Base-by-base conservation (phyloP, 2,329 filamentous ascomycete species). In the Xylaria sp. region DNA sequence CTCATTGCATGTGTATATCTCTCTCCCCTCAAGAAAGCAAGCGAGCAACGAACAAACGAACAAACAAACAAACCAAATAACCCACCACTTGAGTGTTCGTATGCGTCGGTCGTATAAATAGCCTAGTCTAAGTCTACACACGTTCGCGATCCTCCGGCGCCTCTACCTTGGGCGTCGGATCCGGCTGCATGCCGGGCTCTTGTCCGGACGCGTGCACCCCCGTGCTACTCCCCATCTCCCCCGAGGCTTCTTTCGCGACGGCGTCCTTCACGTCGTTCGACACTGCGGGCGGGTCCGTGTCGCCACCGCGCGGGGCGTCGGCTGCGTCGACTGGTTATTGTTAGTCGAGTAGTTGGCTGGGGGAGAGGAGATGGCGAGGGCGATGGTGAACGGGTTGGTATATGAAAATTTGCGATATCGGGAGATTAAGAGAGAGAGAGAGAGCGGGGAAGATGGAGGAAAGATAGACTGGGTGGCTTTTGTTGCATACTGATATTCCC, bases 121-220 rank as follows among this genome's bases (percentile, higher is more conserved):
- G n/a, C n/a, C n/a, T n/a, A n/a, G n/a, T n/a, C n/a, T n/a, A n/a
- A n/a, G n/a, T n/a, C 41, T 45, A 45, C 20, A 23, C 23, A 6
- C 41, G 18, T 20, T 23, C 43, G 1, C 43, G n/a, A 23, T 23
- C 43, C 43, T 23, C 18, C 12, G 28, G 60, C 10, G 45, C 82
- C 80, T 87, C 87, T 62, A 84, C 82, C 76, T 85, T 84, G 61
- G 78, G 75, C 56, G 80, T 81, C 20, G 80, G 79, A 72, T 83
- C 83, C 48, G 78, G 75, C 20, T 77, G 76, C 60, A 72, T 69
- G 50, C 73, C 78, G 1, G 77, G 74, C 65, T 82, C 80, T 69
- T 81, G 77, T 46, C 81, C 80, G 7, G 78, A 60, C n/a, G 77
- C 76, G 64, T 82, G 80, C 39, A 77, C 74, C 46, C 79, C 79